phyloP scores from a whole-genome alignment of 208 protist species.

The Trypanosoma avium region DNA sequence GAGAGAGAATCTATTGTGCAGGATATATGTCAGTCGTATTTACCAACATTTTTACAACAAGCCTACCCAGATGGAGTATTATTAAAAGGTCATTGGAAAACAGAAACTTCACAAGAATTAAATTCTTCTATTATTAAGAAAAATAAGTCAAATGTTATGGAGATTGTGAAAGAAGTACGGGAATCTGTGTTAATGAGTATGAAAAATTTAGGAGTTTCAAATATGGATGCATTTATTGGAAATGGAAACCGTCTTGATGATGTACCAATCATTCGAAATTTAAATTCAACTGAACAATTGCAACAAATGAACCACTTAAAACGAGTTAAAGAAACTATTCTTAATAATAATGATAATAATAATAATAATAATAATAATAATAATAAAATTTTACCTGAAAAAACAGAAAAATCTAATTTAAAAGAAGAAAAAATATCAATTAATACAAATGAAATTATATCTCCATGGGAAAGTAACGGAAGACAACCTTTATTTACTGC shows the following conservation, averaged over 20 bases:
- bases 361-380: too few relatives aligned
- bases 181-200: conserved; percentile 9
- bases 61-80: conserved; percentile 46
- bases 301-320: too few relatives aligned
- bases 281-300: too few relatives aligned
- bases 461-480: conserved; percentile 21
- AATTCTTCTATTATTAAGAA: too few relatives aligned
- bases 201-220: neutral
- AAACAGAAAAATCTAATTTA: too few relatives aligned
- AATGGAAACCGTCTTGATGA: conserved; percentile 10
- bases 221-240: neutral
- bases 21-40: conserved; percentile 50
- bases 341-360: too few relatives aligned
- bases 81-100: conserved; percentile 43
- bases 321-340: too few relatives aligned
- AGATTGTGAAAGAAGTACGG: conserved; percentile 15
- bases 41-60: conserved; percentile 40
- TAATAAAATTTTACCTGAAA: too few relatives aligned
- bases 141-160: neutral
- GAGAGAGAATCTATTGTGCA: conserved; percentile 26
- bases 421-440: neutral
- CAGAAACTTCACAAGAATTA: too few relatives aligned
- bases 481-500: conserved; percentile 7
- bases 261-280: neutral
- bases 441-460: neutral